Evolutionary conservation across 1,139 yeast species (phyloP).

Genomic region (Torulaspora pretoriensis): DNA sequence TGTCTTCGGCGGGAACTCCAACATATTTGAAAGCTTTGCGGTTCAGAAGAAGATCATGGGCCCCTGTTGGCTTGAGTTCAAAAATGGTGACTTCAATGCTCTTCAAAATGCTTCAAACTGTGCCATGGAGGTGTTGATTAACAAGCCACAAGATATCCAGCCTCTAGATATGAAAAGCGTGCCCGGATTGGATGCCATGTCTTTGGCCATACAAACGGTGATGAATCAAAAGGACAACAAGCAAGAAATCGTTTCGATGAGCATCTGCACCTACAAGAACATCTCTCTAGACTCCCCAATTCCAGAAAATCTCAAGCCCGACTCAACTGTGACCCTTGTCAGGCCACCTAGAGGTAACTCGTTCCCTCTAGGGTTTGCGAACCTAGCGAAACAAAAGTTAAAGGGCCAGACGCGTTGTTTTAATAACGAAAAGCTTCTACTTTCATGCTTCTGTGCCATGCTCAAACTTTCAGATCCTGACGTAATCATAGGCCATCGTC

Average conservation of each 20-base stretch:
- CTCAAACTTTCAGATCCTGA: slow-evolving; percentile 82
- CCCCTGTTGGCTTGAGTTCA: slow-evolving; percentile 89
- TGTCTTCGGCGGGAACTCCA: slow-evolving; percentile 75
- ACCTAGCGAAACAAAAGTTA: slow-evolving; percentile 32
- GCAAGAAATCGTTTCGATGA: slow-evolving; percentile 84
- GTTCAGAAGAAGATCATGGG: slow-evolving; percentile 86
- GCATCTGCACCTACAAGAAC: slow-evolving; percentile 62
- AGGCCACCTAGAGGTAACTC: slow-evolving; percentile 79
- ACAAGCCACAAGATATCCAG: slow-evolving; percentile 46
- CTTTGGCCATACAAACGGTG: slow-evolving; percentile 75
- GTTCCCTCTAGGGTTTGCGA: slow-evolving; percentile 34
- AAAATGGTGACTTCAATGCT: slow-evolving; percentile 55
- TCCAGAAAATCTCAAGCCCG: slow-evolving; percentile 51
- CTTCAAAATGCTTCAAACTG: slow-evolving; percentile 76
- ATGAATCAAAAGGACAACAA: slow-evolving; percentile 66
- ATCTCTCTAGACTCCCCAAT: slow-evolving; percentile 73
- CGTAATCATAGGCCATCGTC: slow-evolving; percentile 79
- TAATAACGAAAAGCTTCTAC: slow-evolving; percentile 68
- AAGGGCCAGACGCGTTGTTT: slow-evolving; percentile 47
- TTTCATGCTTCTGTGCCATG: slow-evolving; percentile 69
- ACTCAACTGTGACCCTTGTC: slow-evolving; percentile 60
- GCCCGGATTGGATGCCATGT: slow-evolving; percentile 67
- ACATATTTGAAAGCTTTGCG: slow-evolving; percentile 81
- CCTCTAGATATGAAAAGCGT: slow-evolving; percentile 47
- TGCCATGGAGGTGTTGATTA: slow-evolving; percentile 63